phyloP scores from a whole-genome alignment of 805 yeast species.

The Ogataea sp. region DNA sequence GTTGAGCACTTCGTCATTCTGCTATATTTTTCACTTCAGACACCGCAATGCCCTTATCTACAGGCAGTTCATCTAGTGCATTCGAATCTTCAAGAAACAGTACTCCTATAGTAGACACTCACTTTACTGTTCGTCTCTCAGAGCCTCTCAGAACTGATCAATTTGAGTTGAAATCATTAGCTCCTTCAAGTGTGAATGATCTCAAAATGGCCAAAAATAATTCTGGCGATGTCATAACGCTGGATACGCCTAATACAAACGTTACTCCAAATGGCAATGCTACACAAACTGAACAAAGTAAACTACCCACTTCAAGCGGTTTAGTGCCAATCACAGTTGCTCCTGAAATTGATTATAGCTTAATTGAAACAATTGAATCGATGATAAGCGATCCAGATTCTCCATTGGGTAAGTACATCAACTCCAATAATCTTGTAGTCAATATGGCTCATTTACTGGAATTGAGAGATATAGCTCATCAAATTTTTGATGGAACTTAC shows the following conservation, averaged over 20 bases:
- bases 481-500: slow-evolving; percentile 25
- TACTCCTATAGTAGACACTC: neutral
- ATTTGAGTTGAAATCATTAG: neutral
- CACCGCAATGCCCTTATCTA: neutral
- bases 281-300: no score
- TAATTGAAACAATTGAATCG: neutral
- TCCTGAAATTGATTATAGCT: neutral
- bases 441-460: slow-evolving; percentile 3
- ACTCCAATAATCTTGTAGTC: slow-evolving; percentile 1
- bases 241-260: no score
- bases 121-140: neutral
- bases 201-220: neutral
- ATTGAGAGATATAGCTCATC: slow-evolving; percentile 19
- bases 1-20: no score
- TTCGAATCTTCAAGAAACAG: neutral
- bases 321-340: no score
- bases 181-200: neutral
- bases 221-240: no score
- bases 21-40: no score
- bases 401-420: slow-evolving; percentile 2
- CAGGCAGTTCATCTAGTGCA: neutral
- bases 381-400: slow-evolving; percentile 5
- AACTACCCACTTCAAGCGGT: no score
- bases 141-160: neutral
- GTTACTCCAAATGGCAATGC: neutral